Base-by-base conservation (phyloP, 1,284 basidiomycete genomes). In the Cerrena zonata region DNA sequence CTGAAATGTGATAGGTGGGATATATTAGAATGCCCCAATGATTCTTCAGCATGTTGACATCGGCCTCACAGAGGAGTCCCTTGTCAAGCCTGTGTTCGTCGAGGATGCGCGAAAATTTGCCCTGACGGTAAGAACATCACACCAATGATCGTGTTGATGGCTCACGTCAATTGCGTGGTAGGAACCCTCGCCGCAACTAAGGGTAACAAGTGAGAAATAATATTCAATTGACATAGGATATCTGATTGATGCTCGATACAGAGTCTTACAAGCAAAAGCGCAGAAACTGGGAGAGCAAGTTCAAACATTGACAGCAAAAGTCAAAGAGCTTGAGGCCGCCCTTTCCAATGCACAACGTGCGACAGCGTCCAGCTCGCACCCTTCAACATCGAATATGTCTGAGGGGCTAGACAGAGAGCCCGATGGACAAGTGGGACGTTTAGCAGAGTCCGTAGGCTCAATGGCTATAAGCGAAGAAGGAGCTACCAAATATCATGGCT, bases 271-370 rank as follows among this genome's bases (percentile, higher is more conserved):
- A 66, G 72, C 69, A 2, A 75, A 73, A 55, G 71, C 71, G 3
- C 69, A 77, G 54, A 69, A 62, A 47, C 65, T 79, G 4, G 63
- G 70, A 5, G 72, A 75, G 39, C 69, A 78, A 60, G 74, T 77
- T 41, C 75, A 73, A 50, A 53, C 59, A 4, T 63, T 77, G 54
- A 67, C 65, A 0, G 68, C 75, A 34, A 69, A 78, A 11, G 75
- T 84, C 36, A 73, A 74, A 27, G 82, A 85, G 56, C 71, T 89
- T 4, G 76, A 82, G 51, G 62, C 68, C 1, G 76, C 79, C 2
- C 62, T 86, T 2, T 66, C 67, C 4, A 62, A 72, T 5, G 68
- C 72, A 38, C 56, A 53, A 49, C 19, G 21, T 45, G 22, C 50
- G 48, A 38, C 37, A 11, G 41, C 46, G 23, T 23, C 44, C 30